These are phyloP conservation scores for Dendrothele bispora DNA, from an alignment of 768 basidiomycete species.

Conservation along the genomic window DNA sequence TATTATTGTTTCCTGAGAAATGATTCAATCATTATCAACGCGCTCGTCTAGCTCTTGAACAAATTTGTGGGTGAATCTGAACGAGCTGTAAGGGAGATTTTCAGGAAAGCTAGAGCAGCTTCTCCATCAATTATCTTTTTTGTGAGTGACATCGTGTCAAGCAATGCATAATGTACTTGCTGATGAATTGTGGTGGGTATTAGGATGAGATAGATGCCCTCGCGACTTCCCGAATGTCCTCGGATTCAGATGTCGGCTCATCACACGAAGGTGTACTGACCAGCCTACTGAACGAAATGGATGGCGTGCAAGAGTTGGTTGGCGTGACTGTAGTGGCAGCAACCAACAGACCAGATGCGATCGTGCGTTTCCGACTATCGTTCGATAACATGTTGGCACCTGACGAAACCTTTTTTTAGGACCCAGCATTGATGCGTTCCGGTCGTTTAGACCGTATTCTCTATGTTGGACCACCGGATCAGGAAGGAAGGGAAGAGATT, in stretches of 20 bases:
- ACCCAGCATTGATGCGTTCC: conserved; percentile 92
- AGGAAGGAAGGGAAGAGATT: conserved; percentile 79
- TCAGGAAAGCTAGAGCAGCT: conserved; percentile 91
- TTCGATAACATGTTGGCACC: background rate
- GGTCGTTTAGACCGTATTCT: conserved; percentile 92
- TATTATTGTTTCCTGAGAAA: conserved; percentile 4
- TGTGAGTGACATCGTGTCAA: conserved; percentile 45
- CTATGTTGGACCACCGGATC: conserved; percentile 92
- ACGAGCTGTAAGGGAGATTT: conserved; percentile 90
- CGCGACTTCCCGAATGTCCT: conserved; percentile 71
- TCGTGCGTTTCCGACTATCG: conserved; percentile 57
- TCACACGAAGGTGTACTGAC: conserved; percentile 90
- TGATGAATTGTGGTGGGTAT: background rate
- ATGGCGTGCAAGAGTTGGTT: conserved; percentile 91
- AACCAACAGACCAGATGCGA: conserved; percentile 92
- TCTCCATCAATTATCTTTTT: conserved; percentile 97
- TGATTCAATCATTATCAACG: background rate
- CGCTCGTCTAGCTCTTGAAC: conserved; percentile 69
- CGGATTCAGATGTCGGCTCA: conserved; percentile 51
- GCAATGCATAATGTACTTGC: background rate
- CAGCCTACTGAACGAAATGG: conserved; percentile 96
- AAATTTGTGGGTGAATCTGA: conserved; percentile 99
- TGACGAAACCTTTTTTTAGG: conserved; percentile 46
- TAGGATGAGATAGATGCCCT: conserved; percentile 98
- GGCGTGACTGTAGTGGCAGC: conserved; percentile 97